phyloP scores from a whole-genome alignment of 768 basidiomycete species.

The Auricularia auricula-judae region DNA sequence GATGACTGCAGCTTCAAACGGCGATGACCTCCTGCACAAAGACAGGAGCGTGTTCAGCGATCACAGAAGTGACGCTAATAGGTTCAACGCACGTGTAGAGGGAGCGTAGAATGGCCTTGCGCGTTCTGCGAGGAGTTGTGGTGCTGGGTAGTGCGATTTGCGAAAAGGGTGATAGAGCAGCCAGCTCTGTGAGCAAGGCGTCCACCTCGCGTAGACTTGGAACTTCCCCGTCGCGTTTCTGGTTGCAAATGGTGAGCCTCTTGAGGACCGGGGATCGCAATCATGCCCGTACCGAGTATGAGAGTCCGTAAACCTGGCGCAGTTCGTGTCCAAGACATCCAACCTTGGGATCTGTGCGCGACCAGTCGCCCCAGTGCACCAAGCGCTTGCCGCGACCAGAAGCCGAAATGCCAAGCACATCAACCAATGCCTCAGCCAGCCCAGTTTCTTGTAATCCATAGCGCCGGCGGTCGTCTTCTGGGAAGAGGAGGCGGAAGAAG shows the following conservation, averaged over 20 bases:
- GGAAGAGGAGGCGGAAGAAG: slow-evolving; percentile 72
- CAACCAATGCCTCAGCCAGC: slow-evolving; percentile 40
- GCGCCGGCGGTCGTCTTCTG: slow-evolving; percentile 62
- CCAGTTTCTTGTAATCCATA: slow-evolving; percentile 63
- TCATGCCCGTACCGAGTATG: slow-evolving; percentile 25
- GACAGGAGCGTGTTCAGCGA: neutral
- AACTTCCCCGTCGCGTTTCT: slow-evolving; percentile 9
- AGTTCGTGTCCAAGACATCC: slow-evolving; percentile 71
- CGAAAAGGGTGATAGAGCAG: slow-evolving; percentile 53
- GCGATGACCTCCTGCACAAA: slow-evolving; percentile 31
- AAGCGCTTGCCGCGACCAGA: slow-evolving; percentile 16
- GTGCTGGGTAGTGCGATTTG: slow-evolving; percentile 20
- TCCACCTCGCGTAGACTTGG: slow-evolving; percentile 45
- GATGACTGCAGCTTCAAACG: slow-evolving; percentile 54
- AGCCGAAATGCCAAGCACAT: slow-evolving; percentile 32
- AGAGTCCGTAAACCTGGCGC: slow-evolving; percentile 29
- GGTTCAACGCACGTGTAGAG: slow-evolving; percentile 33
- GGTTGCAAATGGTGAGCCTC: neutral
- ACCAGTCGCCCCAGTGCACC: slow-evolving; percentile 7
- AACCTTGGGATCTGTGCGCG: slow-evolving; percentile 18
- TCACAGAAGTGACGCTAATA: neutral
- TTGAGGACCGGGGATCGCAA: neutral
- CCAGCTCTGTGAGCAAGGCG: slow-evolving; percentile 60
- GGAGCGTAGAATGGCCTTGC: slow-evolving; percentile 32
- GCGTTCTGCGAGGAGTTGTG: slow-evolving; percentile 22